phyloP scores from a whole-genome alignment of 2,329 filamentous ascomycete species.

The Cercospora sesami region DNA sequence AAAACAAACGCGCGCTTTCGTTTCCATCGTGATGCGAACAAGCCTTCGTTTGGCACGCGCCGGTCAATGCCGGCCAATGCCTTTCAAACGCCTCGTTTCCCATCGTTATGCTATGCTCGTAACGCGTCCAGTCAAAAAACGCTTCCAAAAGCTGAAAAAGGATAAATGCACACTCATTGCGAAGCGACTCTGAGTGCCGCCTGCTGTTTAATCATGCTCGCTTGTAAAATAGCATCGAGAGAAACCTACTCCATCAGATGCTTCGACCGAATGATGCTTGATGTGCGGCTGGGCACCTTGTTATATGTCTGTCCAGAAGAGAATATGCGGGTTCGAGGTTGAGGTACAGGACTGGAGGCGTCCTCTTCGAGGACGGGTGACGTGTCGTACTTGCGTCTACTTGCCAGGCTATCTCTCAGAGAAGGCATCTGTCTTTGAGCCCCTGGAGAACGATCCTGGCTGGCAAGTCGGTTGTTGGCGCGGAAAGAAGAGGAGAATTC shows the following conservation, averaged over 20 bases:
- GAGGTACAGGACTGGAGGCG: conserved; percentile 1
- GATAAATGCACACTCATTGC: conserved; percentile 1
- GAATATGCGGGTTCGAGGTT: conserved; percentile 1
- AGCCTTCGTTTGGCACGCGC: not conserved
- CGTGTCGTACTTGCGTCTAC: conserved; percentile 19
- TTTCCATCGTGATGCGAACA: not conserved
- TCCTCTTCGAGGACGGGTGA: conserved; percentile 21
- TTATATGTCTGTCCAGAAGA: conserved; percentile 11
- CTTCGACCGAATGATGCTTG: conserved; percentile 9
- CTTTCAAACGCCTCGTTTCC: not conserved
- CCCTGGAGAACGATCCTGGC: conserved; percentile 21
- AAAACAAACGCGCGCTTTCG: conserved; percentile 7
- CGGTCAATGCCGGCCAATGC: not conserved
- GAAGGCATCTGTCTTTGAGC: conserved; percentile 18
- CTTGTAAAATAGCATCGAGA: conserved; percentile 17
- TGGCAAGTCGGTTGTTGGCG: conserved; percentile 18
- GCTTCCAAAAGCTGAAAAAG: conserved; percentile 8
- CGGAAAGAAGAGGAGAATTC: conserved; percentile 39
- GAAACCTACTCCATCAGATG: conserved; percentile 25
- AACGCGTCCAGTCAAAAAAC: conserved; percentile 6
- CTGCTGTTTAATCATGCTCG: conserved; percentile 10
- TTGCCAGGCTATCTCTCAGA: conserved; percentile 21
- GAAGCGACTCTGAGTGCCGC: not conserved
- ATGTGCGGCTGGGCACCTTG: conserved; percentile 13
- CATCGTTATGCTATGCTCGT: conserved; percentile 9